Conservation (phyloP, 257 asterid genomes). For the Plantago elongata region DNA sequence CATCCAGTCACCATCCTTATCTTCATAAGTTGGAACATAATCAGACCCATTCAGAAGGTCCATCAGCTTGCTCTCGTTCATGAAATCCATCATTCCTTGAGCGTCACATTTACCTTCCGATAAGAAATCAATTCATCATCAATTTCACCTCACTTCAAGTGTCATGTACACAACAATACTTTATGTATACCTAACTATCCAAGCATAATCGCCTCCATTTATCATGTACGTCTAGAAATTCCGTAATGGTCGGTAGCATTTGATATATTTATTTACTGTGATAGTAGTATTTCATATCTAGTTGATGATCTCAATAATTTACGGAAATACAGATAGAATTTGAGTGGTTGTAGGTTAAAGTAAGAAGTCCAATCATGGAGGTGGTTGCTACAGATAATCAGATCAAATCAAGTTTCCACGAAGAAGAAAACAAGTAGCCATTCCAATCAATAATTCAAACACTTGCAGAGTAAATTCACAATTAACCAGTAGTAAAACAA, state of each 20-base stretch:
- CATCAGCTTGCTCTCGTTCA: conserved; percentile 71
- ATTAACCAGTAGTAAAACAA: too few species aligned
- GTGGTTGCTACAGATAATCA: background rate
- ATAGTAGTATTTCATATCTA: background rate
- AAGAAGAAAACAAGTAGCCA: too few species aligned
- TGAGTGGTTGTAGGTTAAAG: background rate
- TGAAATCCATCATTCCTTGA: conserved; percentile 67
- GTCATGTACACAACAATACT: too few species aligned
- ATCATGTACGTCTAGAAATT: too few species aligned
- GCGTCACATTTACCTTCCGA: conserved; percentile 53
- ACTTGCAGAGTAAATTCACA: background rate
- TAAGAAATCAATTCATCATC: background rate
- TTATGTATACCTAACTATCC: too few species aligned
- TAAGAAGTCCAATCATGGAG: background rate
- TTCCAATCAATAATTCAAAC: background rate
- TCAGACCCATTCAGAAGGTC: conserved; percentile 63
- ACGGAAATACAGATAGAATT: background rate
- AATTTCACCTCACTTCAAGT: background rate
- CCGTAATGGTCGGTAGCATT: too few species aligned
- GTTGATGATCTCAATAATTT: background rate
- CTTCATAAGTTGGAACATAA: conserved; percentile 73
- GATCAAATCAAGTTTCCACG: background rate
- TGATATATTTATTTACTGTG: too few species aligned
- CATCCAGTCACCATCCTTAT: conserved; percentile 90
- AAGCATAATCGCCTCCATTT: too few species aligned